Base-by-base conservation (phyloP, 1,139 yeast species). In the Zygoascus meyerae region DNA sequence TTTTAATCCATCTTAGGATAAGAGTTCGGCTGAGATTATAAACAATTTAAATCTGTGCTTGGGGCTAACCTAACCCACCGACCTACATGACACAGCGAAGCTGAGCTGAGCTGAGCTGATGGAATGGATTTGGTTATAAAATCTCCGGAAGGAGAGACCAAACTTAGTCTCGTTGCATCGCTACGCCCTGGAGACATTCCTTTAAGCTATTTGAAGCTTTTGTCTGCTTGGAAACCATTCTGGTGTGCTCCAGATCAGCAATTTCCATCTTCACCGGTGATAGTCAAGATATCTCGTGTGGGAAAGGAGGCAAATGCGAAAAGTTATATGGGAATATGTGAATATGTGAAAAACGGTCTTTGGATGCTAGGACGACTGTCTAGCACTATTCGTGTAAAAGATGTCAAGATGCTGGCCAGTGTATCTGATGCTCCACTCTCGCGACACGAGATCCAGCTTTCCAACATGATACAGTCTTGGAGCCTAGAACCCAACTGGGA, bases 281-380 rank as follows among this genome's bases (percentile, higher is more conserved):
- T 42, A 6, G 45, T 42, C 17, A 29, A 37, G 17, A 40, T 29
- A 10, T 28, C 31, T 12, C 30, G 35, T 11, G 15, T 29, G 28
- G 17, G 15, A n/a, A 18, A 30, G 16, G 36, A 40, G 4, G n/a
- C 17, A 9, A 17, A 34, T 15, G 5, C 29, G 9, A 36, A 34
- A 31, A 47, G 46, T 40, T 47, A 51, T 31, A 40, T 56, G 39
- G 57, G 55, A 2, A 45, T 55, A 8, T 42, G 55, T 17, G 52
- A 56, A 42, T 50, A 45, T 28, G 48, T 51, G 16, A 48, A 34
- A 15, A 46, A 40, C 2, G 48, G 51, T 30, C 21, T 52, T 16
- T 57, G 53, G 52, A 40, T 52, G 34, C 44, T 55, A 9, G 47
- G 50, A 12, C 49, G 48, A 33, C 46, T 57, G 17, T 56, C 55